phyloP scores from a whole-genome alignment of 2,329 filamentous ascomycete species.

The Botrytis medusae region DNA sequence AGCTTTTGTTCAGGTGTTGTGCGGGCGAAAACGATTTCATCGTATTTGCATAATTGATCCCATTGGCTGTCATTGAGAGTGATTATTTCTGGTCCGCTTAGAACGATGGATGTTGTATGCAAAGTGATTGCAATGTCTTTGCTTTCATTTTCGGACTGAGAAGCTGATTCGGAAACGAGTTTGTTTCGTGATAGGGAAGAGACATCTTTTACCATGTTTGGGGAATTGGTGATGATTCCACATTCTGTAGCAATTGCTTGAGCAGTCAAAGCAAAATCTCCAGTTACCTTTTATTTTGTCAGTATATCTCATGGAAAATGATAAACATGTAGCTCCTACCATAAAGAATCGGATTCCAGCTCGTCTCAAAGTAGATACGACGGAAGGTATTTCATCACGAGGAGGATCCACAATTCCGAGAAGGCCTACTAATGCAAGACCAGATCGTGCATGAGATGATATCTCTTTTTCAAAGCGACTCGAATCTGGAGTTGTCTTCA shows the following conservation, averaged over 20 bases:
- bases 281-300: slow-evolving; percentile 48
- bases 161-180: neutral
- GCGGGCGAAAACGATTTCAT: slow-evolving; percentile 72
- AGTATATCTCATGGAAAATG: neutral
- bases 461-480: slow-evolving; percentile 54
- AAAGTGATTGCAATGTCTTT: neutral
- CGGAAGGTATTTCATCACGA: slow-evolving; percentile 55
- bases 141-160: neutral
- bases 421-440: slow-evolving; percentile 53
- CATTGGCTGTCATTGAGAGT: slow-evolving; percentile 65
- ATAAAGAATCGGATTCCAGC: slow-evolving; percentile 74
- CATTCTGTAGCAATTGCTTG: slow-evolving; percentile 68
- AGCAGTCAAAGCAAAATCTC: slow-evolving; percentile 72
- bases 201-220: slow-evolving; percentile 26
- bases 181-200: slow-evolving; percentile 10
- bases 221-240: slow-evolving; percentile 58
- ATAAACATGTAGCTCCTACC: slow-evolving; percentile 42
- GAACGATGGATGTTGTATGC: slow-evolving; percentile 49
- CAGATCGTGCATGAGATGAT: slow-evolving; percentile 48
- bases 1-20: slow-evolving; percentile 78
- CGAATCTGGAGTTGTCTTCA: slow-evolving; percentile 28
- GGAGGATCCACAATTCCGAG: slow-evolving; percentile 58
- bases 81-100: slow-evolving; percentile 64
- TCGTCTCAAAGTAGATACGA: slow-evolving; percentile 58
- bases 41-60: slow-evolving; percentile 61